Evolutionary conservation across 108 stramenopile genomes (phyloP).

Genomic region (Skeletonema grethae): DNA sequence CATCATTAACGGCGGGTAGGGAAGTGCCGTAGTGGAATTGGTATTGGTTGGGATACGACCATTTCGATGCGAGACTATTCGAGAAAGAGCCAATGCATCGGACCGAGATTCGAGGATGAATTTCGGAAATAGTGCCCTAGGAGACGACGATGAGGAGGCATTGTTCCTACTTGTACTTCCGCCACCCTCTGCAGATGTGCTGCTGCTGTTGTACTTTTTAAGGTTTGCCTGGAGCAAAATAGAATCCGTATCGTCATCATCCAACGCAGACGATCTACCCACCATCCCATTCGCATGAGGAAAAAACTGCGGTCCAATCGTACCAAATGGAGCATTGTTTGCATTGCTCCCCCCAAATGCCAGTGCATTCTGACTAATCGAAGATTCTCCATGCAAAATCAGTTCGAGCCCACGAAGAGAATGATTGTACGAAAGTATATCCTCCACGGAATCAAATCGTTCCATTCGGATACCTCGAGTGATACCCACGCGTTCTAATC

Average conservation of each 20-base stretch:
- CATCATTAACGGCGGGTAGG: slow-evolving; percentile 32
- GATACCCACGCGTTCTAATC: slow-evolving; percentile 21
- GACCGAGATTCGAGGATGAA: slow-evolving; percentile 47
- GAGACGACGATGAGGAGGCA: slow-evolving; percentile 13
- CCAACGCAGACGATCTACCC: slow-evolving; percentile 42
- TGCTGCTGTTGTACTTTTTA: slow-evolving; percentile 8
- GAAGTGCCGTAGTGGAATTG: slow-evolving; percentile 7
- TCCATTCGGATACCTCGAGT: not conserved
- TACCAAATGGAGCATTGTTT: slow-evolving; percentile 38
- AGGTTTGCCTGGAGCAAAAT: slow-evolving; percentile 35
- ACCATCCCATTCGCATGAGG: slow-evolving; percentile 90
- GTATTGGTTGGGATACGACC: slow-evolving; percentile 29
- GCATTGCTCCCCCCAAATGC: slow-evolving; percentile 29
- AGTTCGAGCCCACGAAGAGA: slow-evolving; percentile 43
- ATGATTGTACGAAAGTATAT: slow-evolving; percentile 43
- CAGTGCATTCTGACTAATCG: slow-evolving; percentile 22
- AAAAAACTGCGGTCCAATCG: slow-evolving; percentile 85
- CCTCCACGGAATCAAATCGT: slow-evolving; percentile 13
- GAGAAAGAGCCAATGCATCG: slow-evolving; percentile 44
- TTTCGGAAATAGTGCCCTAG: slow-evolving; percentile 36
- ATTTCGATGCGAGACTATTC: slow-evolving; percentile 42
- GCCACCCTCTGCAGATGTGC: not conserved
- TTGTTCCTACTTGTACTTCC: not conserved
- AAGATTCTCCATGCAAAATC: slow-evolving; percentile 45
- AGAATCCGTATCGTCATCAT: slow-evolving; percentile 42